Base-by-base conservation (phyloP, 352 stramenopile genomes). In the Hyaloperonospora brassicae region DNA sequence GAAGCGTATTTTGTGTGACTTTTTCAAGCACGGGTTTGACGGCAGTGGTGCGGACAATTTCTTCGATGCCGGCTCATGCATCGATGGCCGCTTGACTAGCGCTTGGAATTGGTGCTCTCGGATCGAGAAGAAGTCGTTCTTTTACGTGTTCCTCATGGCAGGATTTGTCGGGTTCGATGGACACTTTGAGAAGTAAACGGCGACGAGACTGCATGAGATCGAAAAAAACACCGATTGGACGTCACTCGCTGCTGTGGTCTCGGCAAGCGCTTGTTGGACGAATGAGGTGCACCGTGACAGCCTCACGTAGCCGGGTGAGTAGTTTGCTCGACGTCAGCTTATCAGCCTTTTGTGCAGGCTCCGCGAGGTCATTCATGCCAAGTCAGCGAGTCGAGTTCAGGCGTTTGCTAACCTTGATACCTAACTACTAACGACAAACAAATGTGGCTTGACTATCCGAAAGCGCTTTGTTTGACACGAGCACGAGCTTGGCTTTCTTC, bases 21-120 rank as follows among this genome's bases (percentile, higher is more conserved):
- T 96, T 63, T 97, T 97, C 77, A 95, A 95, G 67, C 82, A 95
- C 64, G 89, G 75, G 2, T 97, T 97, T 59, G 90, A 97, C 62
- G 90, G 90, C 22, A 92, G 84, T 55, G 89, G 89, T 23, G 89
- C 93, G 38, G 88, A 97, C 65, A 88, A 87, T 52, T 87, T 88
- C 36, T 88, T 85, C 34, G 76, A 87, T 21, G 76, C 73, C 21
- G 81, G 81, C 12, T 87, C 74, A 12, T 97, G 88, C 64, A 97
- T 97, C 57, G 90, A 97, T 65, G 90, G 90, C 5, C 81, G 90
- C 10, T 67, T 97, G 2, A 97, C 90, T 31, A 91, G 70, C 23
- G 83, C 86, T 3, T 97, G 90, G 90, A 97, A 97, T 62, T 97
- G 90, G 90, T 96, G 85, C 61, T 92, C 73, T 38, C 76, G 84